A percentile compares a stretch with the other conserved stretches of the same genome.
Conservation (phyloP, 208 protist species). For the Acanthamoeba castellanii region DNA sequence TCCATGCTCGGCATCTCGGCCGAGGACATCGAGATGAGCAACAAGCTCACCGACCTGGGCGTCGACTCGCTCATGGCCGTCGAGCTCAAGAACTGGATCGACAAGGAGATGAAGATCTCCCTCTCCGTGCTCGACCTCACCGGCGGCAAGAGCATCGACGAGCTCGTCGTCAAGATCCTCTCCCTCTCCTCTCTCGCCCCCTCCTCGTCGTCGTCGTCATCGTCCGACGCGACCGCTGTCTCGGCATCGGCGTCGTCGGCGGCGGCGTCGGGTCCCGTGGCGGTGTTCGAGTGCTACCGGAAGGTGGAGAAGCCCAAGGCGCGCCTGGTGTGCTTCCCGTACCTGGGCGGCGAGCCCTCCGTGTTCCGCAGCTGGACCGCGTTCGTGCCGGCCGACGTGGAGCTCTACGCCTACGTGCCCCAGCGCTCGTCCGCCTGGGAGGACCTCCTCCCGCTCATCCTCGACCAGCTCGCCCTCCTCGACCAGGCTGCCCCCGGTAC, state of each 20-base stretch:
- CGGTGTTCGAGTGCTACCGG: slow-evolving; percentile 29
- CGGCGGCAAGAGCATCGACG: slow-evolving; percentile 73
- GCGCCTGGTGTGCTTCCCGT: slow-evolving; percentile 42
- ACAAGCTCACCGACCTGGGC: slow-evolving; percentile 70
- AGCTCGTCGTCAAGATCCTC: slow-evolving; percentile 61
- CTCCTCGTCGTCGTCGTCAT: not conserved
- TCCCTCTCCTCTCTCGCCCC: not conserved
- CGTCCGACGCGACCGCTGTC: not conserved
- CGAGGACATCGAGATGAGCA: slow-evolving; percentile 61
- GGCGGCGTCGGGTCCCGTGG: not conserved
- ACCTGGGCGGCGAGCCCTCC: slow-evolving; percentile 34
- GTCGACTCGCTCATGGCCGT: slow-evolving; percentile 80
- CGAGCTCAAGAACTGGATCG: slow-evolving; percentile 73
- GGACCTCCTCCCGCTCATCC: not conserved
- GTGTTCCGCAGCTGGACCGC: slow-evolving; percentile 4
- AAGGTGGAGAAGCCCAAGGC: not conserved
- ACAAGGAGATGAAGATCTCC: slow-evolving; percentile 70
- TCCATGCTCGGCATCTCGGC: slow-evolving; percentile 64
- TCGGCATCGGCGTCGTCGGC: not conserved
- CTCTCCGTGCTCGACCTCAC: slow-evolving; percentile 73
- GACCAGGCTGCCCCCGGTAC: not conserved
- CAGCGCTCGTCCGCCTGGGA: not conserved
- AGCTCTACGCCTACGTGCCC: slow-evolving; percentile 26
- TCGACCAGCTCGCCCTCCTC: not conserved
- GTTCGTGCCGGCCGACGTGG: slow-evolving; percentile 12